A percentile compares a stretch with the other conserved stretches of the same genome.
phyloP scores from a whole-genome alignment of 306 rosid species.

The Clitoria ternatea region DNA sequence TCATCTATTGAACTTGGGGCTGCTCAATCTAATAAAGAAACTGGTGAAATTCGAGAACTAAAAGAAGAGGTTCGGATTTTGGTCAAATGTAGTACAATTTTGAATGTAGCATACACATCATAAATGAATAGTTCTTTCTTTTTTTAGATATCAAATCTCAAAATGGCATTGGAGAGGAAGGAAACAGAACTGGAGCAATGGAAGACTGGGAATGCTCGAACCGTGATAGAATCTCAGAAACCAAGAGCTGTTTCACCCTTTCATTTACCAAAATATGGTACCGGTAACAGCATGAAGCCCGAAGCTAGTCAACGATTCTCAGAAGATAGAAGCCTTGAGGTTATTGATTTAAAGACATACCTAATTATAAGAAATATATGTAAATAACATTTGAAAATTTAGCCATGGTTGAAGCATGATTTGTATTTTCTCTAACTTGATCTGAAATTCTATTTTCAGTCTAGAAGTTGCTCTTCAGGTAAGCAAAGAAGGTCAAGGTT shows the following conservation, averaged over 20 bases:
- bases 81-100: slow-evolving; percentile 17
- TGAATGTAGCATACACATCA: neutral
- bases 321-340: slow-evolving; percentile 68
- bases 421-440: slow-evolving; percentile 1
- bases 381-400: neutral
- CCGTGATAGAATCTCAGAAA: slow-evolving; percentile 50
- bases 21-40: slow-evolving; percentile 88
- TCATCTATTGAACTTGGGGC: slow-evolving; percentile 93
- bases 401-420: neutral
- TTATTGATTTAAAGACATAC: slow-evolving; percentile 7
- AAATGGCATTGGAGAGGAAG: slow-evolving; percentile 70
- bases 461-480: slow-evolving; percentile 93
- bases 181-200: slow-evolving; percentile 72
- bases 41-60: slow-evolving; percentile 81
- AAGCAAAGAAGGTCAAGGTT: slow-evolving; percentile 87
- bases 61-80: slow-evolving; percentile 72
- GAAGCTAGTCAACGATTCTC: slow-evolving; percentile 46
- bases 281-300: slow-evolving; percentile 36
- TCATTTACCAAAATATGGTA: slow-evolving; percentile 59
- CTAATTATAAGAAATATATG: neutral
- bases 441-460: slow-evolving; percentile 43
- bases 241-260: slow-evolving; percentile 80
- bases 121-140: neutral
- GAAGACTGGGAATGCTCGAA: slow-evolving; percentile 54
- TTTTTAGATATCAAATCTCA: slow-evolving; percentile 68